Conservation (phyloP, 2,329 filamentous ascomycete species). For the Colletotrichum scovillei region DNA sequence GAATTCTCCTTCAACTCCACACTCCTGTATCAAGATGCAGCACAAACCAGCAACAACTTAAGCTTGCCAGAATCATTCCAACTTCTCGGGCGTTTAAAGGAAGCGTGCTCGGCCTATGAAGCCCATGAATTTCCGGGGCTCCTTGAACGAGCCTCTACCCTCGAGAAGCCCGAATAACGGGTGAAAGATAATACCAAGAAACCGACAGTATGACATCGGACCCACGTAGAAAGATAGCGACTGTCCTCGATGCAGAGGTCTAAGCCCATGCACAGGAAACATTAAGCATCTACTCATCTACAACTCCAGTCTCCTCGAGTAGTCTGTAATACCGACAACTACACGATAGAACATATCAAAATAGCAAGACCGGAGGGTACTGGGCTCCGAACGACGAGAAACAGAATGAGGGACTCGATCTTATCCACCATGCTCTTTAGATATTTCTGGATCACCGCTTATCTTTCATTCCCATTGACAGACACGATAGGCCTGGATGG, state of each 20-base stretch:
- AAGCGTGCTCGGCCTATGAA: too few species aligned
- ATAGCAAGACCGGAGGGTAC: neutral
- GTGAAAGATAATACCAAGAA: neutral
- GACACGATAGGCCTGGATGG: too few species aligned
- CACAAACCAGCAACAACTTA: neutral
- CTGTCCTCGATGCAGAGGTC: neutral
- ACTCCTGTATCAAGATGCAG: neutral
- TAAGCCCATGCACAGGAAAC: neutral
- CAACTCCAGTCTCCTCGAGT: neutral
- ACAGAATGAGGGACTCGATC: neutral
- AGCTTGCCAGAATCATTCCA: neutral
- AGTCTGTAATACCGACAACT: neutral
- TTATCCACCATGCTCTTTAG: neutral
- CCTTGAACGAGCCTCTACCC: neutral
- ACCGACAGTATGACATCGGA: neutral
- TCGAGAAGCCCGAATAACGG: neutral
- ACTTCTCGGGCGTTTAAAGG: neutral
- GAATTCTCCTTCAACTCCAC: neutral
- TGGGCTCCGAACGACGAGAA: neutral
- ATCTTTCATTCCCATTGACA: neutral
- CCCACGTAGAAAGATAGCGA: neutral
- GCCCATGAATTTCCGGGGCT: neutral
- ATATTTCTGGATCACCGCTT: neutral
- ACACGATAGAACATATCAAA: neutral
- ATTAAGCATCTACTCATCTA: neutral